phyloP scores from a whole-genome alignment of 176 grass and related monocot species.

The Lolium rigidum region DNA sequence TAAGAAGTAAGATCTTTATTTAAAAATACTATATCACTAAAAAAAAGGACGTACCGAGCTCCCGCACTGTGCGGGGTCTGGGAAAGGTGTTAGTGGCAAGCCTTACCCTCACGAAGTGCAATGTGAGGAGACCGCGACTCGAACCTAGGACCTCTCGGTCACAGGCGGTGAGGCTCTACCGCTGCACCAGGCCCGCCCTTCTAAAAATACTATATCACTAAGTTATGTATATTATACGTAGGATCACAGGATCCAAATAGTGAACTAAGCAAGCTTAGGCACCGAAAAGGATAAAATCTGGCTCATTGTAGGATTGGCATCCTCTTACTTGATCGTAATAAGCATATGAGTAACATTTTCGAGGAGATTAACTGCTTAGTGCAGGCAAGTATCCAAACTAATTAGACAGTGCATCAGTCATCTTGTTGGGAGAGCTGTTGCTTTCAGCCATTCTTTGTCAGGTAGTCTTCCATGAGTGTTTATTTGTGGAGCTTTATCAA shows the following conservation, averaged over 20 bases:
- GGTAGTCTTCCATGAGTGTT: not conserved
- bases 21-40: not conserved
- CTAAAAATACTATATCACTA: not conserved
- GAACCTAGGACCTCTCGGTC: too few relatives aligned
- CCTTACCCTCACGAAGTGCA: too few relatives aligned
- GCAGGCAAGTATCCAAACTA: not conserved
- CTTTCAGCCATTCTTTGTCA: not conserved
- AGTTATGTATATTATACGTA: not conserved
- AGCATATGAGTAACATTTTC: not conserved
- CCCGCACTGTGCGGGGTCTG: too few relatives aligned
- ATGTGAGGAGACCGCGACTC: too few relatives aligned
- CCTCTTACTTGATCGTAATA: not conserved
- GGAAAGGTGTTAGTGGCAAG: too few relatives aligned
- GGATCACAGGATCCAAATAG: not conserved
- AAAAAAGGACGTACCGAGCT: too few relatives aligned
- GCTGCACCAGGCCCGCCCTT: too few relatives aligned
- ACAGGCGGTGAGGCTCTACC: too few relatives aligned
- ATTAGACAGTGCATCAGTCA: not conserved
- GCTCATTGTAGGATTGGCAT: constrained; percentile 1
- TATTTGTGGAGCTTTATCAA: not conserved
- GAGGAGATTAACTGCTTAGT: not conserved
- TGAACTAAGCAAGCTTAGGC: not conserved
- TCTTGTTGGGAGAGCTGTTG: not conserved
- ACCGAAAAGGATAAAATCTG: not conserved
- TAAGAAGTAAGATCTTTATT: not conserved